phyloP scores from a whole-genome alignment of 495 filamentous ascomycete species.

The Halenospora varia region DNA sequence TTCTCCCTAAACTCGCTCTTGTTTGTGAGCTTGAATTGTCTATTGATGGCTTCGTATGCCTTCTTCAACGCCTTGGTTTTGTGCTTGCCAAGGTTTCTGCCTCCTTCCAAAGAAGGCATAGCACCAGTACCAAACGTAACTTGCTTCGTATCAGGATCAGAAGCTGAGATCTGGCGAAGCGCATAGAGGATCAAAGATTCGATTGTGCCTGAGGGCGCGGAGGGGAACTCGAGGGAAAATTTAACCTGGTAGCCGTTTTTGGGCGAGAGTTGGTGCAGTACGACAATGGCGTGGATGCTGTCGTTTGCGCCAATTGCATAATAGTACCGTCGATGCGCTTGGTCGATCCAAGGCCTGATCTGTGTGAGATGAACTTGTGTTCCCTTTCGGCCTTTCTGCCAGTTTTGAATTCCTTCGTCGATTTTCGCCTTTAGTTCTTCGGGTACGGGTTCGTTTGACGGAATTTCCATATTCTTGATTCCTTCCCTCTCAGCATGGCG shows the following conservation, averaged over 20 bases:
- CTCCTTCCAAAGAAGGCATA: conserved; percentile 59
- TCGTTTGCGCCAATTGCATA: conserved; percentile 66
- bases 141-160: conserved; percentile 47
- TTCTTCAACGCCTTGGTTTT: conserved; percentile 69
- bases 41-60: conserved; percentile 72
- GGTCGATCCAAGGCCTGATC: conserved; percentile 76
- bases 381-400: conserved; percentile 74
- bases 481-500: conserved; percentile 75
- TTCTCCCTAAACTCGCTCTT: conserved; percentile 89
- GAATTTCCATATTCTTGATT: conserved; percentile 64
- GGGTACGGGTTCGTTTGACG: conserved; percentile 54
- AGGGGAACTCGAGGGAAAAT: conserved; percentile 81
- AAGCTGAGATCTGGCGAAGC: conserved; percentile 61
- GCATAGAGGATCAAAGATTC: conserved; percentile 73
- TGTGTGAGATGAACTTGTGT: conserved; percentile 82
- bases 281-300: conserved; percentile 66
- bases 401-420: conserved; percentile 69
- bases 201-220: conserved; percentile 72
- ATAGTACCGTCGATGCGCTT: conserved; percentile 74
- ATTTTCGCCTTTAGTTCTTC: conserved; percentile 60
- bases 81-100: conserved; percentile 69
- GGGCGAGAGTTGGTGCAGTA: conserved; percentile 69
- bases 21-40: conserved; percentile 69
- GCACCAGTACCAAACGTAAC: conserved; percentile 83
- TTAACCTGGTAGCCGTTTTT: conserved; percentile 83